phyloP scores from a whole-genome alignment of 495 filamentous ascomycete genomes.

The Thermothielavioides terrestris region DNA sequence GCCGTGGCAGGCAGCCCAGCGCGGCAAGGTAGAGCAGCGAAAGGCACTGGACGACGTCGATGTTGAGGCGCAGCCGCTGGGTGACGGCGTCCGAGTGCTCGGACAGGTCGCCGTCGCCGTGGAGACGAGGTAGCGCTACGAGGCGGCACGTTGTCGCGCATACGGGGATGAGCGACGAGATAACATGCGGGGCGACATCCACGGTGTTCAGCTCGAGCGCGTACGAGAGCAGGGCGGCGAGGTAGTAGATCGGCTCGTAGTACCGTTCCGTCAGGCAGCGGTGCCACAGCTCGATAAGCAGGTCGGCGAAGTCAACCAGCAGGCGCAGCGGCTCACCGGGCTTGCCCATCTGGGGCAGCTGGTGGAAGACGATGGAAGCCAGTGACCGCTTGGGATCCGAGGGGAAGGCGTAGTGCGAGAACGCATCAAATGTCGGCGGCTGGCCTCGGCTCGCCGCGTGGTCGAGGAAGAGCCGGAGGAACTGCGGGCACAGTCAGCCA shows the following conservation, averaged over 20 bases:
- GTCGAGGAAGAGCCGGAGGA: slow-evolving; percentile 35
- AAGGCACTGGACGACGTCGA: slow-evolving; percentile 34
- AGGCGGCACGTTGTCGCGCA: slow-evolving; percentile 29
- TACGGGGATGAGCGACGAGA: slow-evolving; percentile 33
- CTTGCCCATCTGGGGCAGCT: slow-evolving; percentile 30
- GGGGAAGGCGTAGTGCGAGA: slow-evolving; percentile 34
- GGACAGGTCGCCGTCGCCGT: slow-evolving; percentile 20
- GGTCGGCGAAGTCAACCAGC: slow-evolving; percentile 36
- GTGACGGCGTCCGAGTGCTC: slow-evolving; percentile 17
- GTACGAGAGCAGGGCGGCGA: slow-evolving; percentile 31
- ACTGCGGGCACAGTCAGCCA: slow-evolving; percentile 24
- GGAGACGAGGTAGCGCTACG: slow-evolving; percentile 23
- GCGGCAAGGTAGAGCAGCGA: slow-evolving; percentile 33
- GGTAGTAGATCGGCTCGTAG: slow-evolving; percentile 36
- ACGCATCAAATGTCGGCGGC: slow-evolving; percentile 34
- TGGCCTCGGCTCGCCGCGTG: slow-evolving; percentile 29
- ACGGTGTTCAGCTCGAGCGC: slow-evolving; percentile 33
- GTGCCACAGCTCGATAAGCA: slow-evolving; percentile 38
- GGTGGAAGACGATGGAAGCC: slow-evolving; percentile 37
- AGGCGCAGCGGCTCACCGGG: slow-evolving; percentile 29
- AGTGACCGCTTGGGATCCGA: slow-evolving; percentile 33
- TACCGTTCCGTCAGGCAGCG: slow-evolving; percentile 34
- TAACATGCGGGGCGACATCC: slow-evolving; percentile 35
- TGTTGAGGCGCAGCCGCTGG: slow-evolving; percentile 20
- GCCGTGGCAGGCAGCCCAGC: slow-evolving; percentile 27